Evolutionary conservation across 2,329 filamentous ascomycete genomes (phyloP).

Genomic region (Aspergillus texensis): DNA sequence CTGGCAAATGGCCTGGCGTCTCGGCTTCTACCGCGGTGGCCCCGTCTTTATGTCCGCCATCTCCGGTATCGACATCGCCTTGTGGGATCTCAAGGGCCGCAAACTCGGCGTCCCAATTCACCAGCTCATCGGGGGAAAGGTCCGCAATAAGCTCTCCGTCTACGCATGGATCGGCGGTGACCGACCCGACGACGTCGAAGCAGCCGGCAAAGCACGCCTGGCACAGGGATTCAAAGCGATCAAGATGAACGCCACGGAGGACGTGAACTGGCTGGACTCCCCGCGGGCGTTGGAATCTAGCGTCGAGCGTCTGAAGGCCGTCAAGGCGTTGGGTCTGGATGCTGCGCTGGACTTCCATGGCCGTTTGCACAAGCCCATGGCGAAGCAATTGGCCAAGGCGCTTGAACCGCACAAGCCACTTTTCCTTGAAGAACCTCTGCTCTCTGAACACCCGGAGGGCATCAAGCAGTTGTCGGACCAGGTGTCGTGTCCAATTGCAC

Average conservation of each 20-base stretch:
- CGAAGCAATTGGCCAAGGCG: conserved; percentile 69
- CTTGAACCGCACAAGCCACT: conserved; percentile 70
- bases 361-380: conserved; percentile 77
- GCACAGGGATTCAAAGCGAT: conserved; percentile 49
- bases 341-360: conserved; percentile 79
- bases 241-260: conserved; percentile 81
- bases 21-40: conserved; percentile 75
- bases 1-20: conserved; percentile 73
- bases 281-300: conserved; percentile 64
- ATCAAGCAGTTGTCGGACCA: conserved; percentile 63
- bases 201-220: conserved; percentile 55
- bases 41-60: conserved; percentile 80
- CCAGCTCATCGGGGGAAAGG: conserved; percentile 72
- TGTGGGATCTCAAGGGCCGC: conserved; percentile 76
- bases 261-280: conserved; percentile 75
- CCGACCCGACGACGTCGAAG: conserved; percentile 66
- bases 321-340: conserved; percentile 71
- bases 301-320: conserved; percentile 68
- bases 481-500: conserved; percentile 67
- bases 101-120: conserved; percentile 69
- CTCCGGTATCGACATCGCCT: conserved; percentile 75
- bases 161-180: conserved; percentile 82
- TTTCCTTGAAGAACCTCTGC: conserved; percentile 75
- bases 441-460: conserved; percentile 69
- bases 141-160: conserved; percentile 69